Conservation (phyloP, 257 asterid genomes). For the Salvia splendens region DNA sequence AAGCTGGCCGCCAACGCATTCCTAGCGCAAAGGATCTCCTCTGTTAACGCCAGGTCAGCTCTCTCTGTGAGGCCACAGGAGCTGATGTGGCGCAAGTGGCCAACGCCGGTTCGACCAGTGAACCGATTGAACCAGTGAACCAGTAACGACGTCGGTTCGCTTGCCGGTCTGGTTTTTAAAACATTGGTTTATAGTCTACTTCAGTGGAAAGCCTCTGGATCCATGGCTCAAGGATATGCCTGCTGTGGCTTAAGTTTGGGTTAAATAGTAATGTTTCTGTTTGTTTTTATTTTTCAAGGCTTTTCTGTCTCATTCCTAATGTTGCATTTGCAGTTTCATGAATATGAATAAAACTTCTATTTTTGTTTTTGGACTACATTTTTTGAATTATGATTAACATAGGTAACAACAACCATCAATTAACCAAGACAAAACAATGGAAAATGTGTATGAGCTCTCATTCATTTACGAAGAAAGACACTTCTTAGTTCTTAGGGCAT, state of each 20-base stretch:
- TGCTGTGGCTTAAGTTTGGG: constrained; percentile 44
- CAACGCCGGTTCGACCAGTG: too few relatives aligned
- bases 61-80: constrained; percentile 72
- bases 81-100: constrained; percentile 66
- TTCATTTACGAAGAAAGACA: too few relatives aligned
- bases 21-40: constrained; percentile 91
- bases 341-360: neutral
- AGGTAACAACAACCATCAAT: too few relatives aligned
- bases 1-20: constrained; percentile 97
- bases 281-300: neutral
- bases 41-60: constrained; percentile 81
- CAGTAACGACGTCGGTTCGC: too few relatives aligned
- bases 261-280: neutral
- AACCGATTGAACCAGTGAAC: too few relatives aligned
- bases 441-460: too few relatives aligned
- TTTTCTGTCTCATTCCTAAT: neutral
- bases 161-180: too few relatives aligned
- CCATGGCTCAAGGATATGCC: constrained; percentile 85
- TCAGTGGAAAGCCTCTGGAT: constrained; percentile 71
- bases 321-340: neutral
- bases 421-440: too few relatives aligned
- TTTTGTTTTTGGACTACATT: neutral
- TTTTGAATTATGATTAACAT: too few relatives aligned
- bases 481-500: too few relatives aligned
- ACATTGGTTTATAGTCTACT: constrained; percentile 67